Base-by-base conservation (phyloP, 2,329 filamentous ascomycete genomes). In the Colletotrichum trifolii region DNA sequence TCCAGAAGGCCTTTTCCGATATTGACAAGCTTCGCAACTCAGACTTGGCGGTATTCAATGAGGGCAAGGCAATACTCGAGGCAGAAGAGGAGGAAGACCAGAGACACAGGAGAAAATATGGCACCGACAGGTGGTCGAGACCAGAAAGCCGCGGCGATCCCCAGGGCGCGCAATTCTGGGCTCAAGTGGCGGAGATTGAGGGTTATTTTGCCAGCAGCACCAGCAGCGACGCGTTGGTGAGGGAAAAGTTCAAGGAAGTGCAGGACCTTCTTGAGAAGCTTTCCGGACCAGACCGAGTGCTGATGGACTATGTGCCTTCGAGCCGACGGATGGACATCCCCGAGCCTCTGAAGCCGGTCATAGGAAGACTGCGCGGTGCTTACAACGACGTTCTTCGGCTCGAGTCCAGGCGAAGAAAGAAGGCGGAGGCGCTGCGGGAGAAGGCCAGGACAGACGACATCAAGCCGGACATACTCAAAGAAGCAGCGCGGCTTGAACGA, bases 371-470 rank as follows among this genome's bases (percentile, higher is more conserved):
- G 48, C 88, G 96, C 13, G 89, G 89, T 38, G 89, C 88, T 9
- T 89, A 97, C 72, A 97, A 96, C 74, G 94, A 98, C 69, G 87
- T 97, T 3, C 89, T 87, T 60, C 87, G 94, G 12, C 83, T 98
- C 1, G 95, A 99, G 75, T 94, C 89, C 65, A 85, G 92, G 58
- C 85, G 95, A 53, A 86, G 90, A 65, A 90, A 92, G 68, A 94
- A 93, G 73, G 89, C 95, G 2, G 93, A 97, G 73, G 83, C 87
- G 1, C 76, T 98, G 50, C 87, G 90, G 38, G 89, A 93, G 64
- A 96, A 94, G 73, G 90, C 91, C 4, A 92, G 91, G 56, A 86
- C 88, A 25, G 96, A 99, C 76, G 95, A 98, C 76, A 94, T 98
- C 71, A 94, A 94, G 72, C 86, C 88, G 0, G 92, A 94, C 54